Percentiles rank a stretch among this genome's conserved stretches.
These are phyloP conservation scores for Rhododendron williamsianum DNA, from an alignment of 148 eudicot species.

Conservation along the genomic window DNA sequence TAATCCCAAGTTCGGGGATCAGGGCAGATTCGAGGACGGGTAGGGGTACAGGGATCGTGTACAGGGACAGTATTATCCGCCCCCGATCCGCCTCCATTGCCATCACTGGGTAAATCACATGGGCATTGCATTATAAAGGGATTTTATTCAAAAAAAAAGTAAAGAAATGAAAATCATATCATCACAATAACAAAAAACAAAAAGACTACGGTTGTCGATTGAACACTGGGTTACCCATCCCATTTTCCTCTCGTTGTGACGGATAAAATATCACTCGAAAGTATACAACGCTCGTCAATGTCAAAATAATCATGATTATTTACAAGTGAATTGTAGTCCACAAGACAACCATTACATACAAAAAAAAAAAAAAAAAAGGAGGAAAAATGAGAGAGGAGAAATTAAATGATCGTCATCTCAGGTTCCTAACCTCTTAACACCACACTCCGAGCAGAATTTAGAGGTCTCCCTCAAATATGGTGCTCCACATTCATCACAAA, in stretches of 20 bases:
- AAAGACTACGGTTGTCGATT: too few relatives aligned
- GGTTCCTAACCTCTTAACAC: slow-evolving; percentile 76
- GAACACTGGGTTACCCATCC: not conserved
- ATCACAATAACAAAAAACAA: too few relatives aligned
- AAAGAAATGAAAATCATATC: too few relatives aligned
- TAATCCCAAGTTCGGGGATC: slow-evolving; percentile 31
- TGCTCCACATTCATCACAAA: slow-evolving; percentile 92
- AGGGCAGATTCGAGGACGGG: too few relatives aligned
- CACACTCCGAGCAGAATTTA: slow-evolving; percentile 93
- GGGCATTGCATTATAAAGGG: too few relatives aligned
- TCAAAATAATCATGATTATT: not conserved
- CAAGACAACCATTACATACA: not conserved
- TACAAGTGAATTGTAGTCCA: not conserved
- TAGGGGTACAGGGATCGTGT: too few relatives aligned
- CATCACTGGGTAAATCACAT: too few relatives aligned
- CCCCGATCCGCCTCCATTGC: too few relatives aligned
- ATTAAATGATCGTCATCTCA: slow-evolving; percentile 18
- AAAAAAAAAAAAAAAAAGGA: not conserved
- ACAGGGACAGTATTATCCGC: too few relatives aligned
- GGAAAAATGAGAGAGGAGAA: not conserved
- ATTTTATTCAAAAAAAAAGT: too few relatives aligned
- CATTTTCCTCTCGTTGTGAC: not conserved
- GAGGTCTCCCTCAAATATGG: slow-evolving; percentile 83
- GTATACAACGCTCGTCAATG: not conserved
- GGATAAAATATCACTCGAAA: not conserved